phyloP scores from a whole-genome alignment of 2,329 filamentous ascomycete genomes.

The Penicillium sp. region DNA sequence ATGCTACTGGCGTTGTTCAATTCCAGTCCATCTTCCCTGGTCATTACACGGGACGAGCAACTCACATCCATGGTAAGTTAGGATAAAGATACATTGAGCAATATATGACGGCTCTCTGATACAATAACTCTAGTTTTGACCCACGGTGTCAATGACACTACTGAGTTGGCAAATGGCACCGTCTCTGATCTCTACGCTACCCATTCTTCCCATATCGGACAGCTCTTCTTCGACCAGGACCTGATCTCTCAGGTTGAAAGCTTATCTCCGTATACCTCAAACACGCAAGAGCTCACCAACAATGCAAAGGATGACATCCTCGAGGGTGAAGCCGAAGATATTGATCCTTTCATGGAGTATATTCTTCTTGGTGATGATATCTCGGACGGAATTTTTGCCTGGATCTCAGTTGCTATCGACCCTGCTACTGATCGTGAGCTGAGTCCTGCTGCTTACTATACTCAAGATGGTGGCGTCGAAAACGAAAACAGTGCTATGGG shows the following conservation, averaged over 20 bases:
- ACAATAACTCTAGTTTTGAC: constrained; percentile 20
- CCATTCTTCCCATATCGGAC: constrained; percentile 57
- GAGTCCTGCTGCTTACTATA: constrained; percentile 30
- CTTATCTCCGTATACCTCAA: constrained; percentile 46
- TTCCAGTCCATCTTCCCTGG: constrained; percentile 46
- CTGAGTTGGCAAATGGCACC: constrained; percentile 48
- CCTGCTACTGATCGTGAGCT: constrained; percentile 29
- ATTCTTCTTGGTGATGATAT: constrained; percentile 52
- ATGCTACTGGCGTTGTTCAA: constrained; percentile 40
- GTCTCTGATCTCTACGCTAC: constrained; percentile 43
- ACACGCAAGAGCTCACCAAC: constrained; percentile 46
- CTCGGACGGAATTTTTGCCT: constrained; percentile 51
- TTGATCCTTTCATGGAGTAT: constrained; percentile 58
- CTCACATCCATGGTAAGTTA: constrained; percentile 30
- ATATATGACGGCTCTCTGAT: too few relatives aligned
- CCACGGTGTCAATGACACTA: constrained; percentile 30
- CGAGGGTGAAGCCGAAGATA: constrained; percentile 47
- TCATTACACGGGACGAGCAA: constrained; percentile 42
- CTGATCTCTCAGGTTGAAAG: constrained; percentile 51
- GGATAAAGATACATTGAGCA: too few relatives aligned
- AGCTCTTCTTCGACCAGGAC: constrained; percentile 61
- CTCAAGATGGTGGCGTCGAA: constrained; percentile 34
- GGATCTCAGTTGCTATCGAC: constrained; percentile 53
- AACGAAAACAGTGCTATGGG: constrained; percentile 21
- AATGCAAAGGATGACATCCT: constrained; percentile 53